Conservation (phyloP, 495 filamentous ascomycete genomes). For the Terfezia boudieri region DNA sequence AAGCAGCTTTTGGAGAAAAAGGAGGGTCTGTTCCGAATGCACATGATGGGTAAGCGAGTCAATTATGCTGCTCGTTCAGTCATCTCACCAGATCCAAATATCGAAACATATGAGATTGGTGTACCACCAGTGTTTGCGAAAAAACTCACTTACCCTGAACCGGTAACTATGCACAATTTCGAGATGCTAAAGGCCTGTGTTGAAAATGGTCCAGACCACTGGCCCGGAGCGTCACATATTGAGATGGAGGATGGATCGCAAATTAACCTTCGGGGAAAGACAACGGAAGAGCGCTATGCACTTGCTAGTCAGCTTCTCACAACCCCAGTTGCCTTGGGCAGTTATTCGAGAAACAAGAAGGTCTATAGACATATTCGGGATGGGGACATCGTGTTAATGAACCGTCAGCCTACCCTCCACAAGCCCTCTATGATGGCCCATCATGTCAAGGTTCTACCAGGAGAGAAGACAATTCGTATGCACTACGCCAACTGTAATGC, state of each 20-base stretch:
- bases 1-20: slow-evolving; percentile 98
- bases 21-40: slow-evolving; percentile 91
- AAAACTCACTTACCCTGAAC: slow-evolving; percentile 91
- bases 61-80: slow-evolving; percentile 96
- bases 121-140: slow-evolving; percentile 66
- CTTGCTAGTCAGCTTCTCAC: slow-evolving; percentile 82
- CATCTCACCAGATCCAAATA: slow-evolving; percentile 94
- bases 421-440: slow-evolving; percentile 99
- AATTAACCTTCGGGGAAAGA: slow-evolving; percentile 68
- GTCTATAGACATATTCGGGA: slow-evolving; percentile 90
- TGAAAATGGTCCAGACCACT: slow-evolving; percentile 77
- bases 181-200: slow-evolving; percentile 90
- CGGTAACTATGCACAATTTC: slow-evolving; percentile 92
- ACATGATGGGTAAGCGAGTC: slow-evolving; percentile 99
- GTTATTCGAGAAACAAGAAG: slow-evolving; percentile 74
- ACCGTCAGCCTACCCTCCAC: slow-evolving; percentile 96
- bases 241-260: slow-evolving; percentile 90
- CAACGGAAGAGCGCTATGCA: slow-evolving; percentile 57
- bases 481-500: slow-evolving; percentile 99
- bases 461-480: slow-evolving; percentile 95
- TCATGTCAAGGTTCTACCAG: slow-evolving; percentile 71
- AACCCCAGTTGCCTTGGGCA: slow-evolving; percentile 53
- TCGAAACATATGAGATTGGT: slow-evolving; percentile 96
- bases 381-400: slow-evolving; percentile 95
- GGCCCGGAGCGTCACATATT: slow-evolving; percentile 82